Percentiles rank a stretch among this genome's conserved stretches.
phyloP scores from a whole-genome alignment of 2,329 filamentous ascomycete genomes.

The Hypoxylon sp. region DNA sequence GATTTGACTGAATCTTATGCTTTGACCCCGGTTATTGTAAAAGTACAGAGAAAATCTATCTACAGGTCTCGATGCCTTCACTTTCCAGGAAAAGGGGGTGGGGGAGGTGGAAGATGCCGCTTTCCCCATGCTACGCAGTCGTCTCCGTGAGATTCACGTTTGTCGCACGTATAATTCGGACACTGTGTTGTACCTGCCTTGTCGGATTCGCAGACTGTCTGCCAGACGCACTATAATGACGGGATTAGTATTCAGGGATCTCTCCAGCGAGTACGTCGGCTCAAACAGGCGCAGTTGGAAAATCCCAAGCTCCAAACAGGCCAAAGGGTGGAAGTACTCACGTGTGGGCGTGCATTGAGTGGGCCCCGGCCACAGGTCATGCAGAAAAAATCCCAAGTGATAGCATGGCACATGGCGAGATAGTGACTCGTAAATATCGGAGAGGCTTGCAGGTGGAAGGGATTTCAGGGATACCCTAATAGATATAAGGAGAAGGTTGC shows the following conservation, averaged over 20 bases:
- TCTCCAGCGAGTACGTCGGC: background rate
- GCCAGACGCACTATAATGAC: conserved; percentile 44
- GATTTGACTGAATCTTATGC: background rate
- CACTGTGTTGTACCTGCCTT: conserved; percentile 44
- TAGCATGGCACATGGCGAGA: conserved; percentile 22
- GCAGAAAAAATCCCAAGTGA: conserved; percentile 48
- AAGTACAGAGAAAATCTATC: background rate
- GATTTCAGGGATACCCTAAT: background rate
- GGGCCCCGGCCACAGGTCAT: conserved; percentile 47
- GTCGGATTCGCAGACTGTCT: conserved; percentile 46
- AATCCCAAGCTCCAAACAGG: background rate
- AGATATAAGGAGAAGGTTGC: background rate
- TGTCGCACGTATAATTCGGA: conserved; percentile 44
- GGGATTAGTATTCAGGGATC: background rate
- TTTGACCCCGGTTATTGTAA: background rate
- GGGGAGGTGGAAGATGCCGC: conserved; percentile 5
- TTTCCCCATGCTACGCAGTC: conserved; percentile 10
- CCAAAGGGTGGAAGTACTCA: background rate
- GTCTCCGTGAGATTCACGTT: conserved; percentile 12
- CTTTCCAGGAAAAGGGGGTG: background rate
- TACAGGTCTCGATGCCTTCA: background rate
- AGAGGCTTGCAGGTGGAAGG: background rate
- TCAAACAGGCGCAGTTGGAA: background rate
- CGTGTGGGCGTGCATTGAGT: conserved; percentile 26
- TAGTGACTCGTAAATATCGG: too few species aligned